A percentile compares a stretch with the other conserved stretches of the same genome.
phyloP scores from a whole-genome alignment of 2,329 filamentous ascomycete genomes.

The Monosporascus sp. region DNA sequence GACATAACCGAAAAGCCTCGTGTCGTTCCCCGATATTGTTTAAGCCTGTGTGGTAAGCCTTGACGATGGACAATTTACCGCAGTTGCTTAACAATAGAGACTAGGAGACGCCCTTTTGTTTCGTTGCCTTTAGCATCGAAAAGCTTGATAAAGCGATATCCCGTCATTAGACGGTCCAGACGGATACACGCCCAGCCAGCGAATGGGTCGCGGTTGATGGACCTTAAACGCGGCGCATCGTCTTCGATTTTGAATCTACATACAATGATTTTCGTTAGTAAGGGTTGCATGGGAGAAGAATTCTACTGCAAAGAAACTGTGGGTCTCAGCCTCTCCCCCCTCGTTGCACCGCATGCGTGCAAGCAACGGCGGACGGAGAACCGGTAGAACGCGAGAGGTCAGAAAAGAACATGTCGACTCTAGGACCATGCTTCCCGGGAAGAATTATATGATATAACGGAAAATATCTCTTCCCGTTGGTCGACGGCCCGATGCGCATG shows the following conservation, averaged over 20 bases:
- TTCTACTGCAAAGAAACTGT: too few species aligned
- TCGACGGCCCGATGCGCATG: conserved; percentile 22
- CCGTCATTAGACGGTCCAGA: conserved; percentile 49
- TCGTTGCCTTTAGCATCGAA: conserved; percentile 39
- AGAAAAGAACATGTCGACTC: neutral
- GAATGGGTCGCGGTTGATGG: conserved; percentile 30
- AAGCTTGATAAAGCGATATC: conserved; percentile 50
- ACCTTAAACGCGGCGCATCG: conserved; percentile 27
- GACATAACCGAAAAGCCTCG: neutral
- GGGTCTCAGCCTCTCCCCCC: neutral
- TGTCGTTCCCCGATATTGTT: neutral
- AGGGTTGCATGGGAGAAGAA: neutral
- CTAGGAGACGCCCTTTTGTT: conserved; percentile 43
- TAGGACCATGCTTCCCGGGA: conserved; percentile 5
- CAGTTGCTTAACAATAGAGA: conserved; percentile 42
- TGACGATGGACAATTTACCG: neutral
- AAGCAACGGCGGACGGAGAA: conserved; percentile 1
- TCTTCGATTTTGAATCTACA: conserved; percentile 51
- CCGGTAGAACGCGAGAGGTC: conserved; percentile 8
- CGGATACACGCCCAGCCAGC: conserved; percentile 55
- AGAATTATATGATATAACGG: conserved; percentile 3
- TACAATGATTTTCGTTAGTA: conserved; percentile 17
- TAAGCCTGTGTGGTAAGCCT: neutral
- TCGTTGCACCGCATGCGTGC: conserved; percentile 9
- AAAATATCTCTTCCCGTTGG: conserved; percentile 7